phyloP scores from a whole-genome alignment of 768 basidiomycete species.

The Lactarius evosmus region DNA sequence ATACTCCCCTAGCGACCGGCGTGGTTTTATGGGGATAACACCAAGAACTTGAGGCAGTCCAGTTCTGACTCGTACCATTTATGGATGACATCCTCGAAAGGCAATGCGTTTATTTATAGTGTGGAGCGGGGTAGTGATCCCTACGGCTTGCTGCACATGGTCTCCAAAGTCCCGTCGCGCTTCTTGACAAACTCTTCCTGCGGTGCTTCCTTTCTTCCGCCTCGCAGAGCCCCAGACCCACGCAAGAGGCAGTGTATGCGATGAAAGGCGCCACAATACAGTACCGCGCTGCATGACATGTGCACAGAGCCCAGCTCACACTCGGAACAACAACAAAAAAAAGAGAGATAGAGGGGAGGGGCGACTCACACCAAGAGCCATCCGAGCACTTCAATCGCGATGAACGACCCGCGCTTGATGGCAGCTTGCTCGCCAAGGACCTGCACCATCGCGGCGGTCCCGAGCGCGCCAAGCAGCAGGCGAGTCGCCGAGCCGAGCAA shows the following conservation, averaged over 20 bases:
- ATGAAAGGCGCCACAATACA: conserved; percentile 19
- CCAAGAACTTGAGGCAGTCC: neutral
- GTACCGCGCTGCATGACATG: conserved; percentile 6
- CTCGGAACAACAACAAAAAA: neutral
- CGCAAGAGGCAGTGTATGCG: conserved; percentile 13
- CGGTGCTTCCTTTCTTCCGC: neutral
- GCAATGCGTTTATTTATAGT: neutral
- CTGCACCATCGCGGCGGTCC: conserved; percentile 22
- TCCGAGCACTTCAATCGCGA: conserved; percentile 23
- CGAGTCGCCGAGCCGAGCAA: conserved; percentile 15
- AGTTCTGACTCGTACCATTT: no score
- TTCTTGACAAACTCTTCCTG: neutral
- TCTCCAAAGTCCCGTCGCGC: neutral
- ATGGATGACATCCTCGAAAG: neutral
- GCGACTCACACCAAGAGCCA: conserved; percentile 26
- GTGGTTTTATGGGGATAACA: neutral
- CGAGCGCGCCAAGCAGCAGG: conserved; percentile 18
- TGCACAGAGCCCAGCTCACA: neutral
- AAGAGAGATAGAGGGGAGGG: neutral
- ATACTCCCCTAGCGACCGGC: no score
- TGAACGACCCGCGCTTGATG: conserved; percentile 18
- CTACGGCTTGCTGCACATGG: neutral
- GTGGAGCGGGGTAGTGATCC: neutral
- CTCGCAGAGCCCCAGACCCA: neutral
- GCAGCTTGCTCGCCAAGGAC: conserved; percentile 9